phyloP scores from a whole-genome alignment of 371 early-diverging fungal genomes.

The Chytridium lagenaria region DNA sequence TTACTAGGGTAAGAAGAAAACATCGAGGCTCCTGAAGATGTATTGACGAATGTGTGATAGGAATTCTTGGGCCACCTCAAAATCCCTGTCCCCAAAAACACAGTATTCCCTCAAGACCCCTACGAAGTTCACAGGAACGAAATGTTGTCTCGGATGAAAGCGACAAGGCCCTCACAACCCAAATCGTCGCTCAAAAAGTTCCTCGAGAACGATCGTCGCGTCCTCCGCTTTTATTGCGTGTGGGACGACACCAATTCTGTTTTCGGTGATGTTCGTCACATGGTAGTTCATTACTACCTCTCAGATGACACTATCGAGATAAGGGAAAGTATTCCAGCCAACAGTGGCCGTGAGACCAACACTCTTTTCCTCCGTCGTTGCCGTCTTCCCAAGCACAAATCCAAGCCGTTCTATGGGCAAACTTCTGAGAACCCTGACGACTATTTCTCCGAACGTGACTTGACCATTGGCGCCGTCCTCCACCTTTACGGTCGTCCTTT shows the following conservation, averaged over 20 bases:
- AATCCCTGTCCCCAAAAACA: slow-evolving; percentile 46
- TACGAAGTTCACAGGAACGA: slow-evolving; percentile 54
- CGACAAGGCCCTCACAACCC: slow-evolving; percentile 55
- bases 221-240: slow-evolving; percentile 63
- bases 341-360: slow-evolving; percentile 55
- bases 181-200: slow-evolving; percentile 58
- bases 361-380: slow-evolving; percentile 57
- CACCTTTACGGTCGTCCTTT: slow-evolving; percentile 62
- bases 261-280: slow-evolving; percentile 64
- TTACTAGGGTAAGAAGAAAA: slow-evolving; percentile 54
- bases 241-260: slow-evolving; percentile 63
- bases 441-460: slow-evolving; percentile 56
- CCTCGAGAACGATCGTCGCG: slow-evolving; percentile 64
- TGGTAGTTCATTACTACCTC: slow-evolving; percentile 63
- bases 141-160: slow-evolving; percentile 53
- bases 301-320: slow-evolving; percentile 65
- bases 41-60: too few species aligned
- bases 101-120: slow-evolving; percentile 53
- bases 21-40: not conserved
- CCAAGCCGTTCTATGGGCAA: slow-evolving; percentile 35
- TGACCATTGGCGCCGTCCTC: slow-evolving; percentile 58
- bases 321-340: slow-evolving; percentile 56
- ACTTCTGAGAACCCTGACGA: slow-evolving; percentile 38
- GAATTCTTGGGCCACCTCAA: slow-evolving; percentile 48
- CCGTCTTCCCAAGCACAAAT: slow-evolving; percentile 52